Base-by-base conservation (phyloP, 352 stramenopile species). In the Phytophthora pluvialis region DNA sequence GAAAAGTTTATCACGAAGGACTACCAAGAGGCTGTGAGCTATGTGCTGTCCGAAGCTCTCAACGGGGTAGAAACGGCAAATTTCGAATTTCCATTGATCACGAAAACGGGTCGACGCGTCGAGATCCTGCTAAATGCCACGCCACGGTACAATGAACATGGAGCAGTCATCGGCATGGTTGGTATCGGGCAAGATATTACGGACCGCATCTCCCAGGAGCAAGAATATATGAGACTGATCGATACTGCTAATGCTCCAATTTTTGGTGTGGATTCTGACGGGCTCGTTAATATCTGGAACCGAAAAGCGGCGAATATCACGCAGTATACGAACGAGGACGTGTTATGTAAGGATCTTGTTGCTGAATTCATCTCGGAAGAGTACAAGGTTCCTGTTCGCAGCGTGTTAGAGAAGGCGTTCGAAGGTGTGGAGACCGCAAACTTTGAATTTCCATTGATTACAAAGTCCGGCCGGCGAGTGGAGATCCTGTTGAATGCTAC, bases 141-240 rank as follows among this genome's bases (percentile, higher is more conserved):
- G 4, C 72, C 77, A 28, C 68, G 77, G 26, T 83, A 83, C 32
- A 77, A 86, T 26, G 64, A 86, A 38, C 62, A 70, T 13, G 78
- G 75, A 18, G 54, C 72, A n/a, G 66, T 90, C 16, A 70, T 76
- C 11, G 80, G 80, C 18, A 76, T 89, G 50, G 80, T 89, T 28
- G 77, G 80, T n/a, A 89, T 89, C 38, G 80, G 80, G 15, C 80
- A 89, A 61, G 80, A 89, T 50, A 89, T 86, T 49, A 88, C 80
- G 7, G 75, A 82, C 36, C 72, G 77, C 1, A 87, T 86, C 42
- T 77, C 75, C 0, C 77, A 88, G 42, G 78, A 95, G 18, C 83
- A 91, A 53, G 89, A 91, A 45, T 87, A 89, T 51, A 78, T 67
- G 52, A 62, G 80, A 15, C 51, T 92, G n/a, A 87, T 93, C 35